Conservation (phyloP, 164 flowering plant species). For the Tinospora cordifolia region DNA sequence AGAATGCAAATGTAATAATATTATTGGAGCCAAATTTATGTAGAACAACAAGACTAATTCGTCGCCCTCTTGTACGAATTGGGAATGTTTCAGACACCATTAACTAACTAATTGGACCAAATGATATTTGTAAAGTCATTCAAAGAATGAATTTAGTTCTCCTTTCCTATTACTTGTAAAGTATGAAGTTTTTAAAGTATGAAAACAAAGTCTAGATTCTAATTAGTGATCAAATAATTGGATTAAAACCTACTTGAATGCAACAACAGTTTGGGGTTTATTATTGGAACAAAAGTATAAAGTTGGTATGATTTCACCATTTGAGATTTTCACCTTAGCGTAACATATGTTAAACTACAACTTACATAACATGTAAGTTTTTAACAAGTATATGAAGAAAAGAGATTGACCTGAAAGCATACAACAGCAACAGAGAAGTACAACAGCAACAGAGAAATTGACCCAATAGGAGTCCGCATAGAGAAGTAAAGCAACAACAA, state of each 20-base stretch:
- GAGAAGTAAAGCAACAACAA: too few species aligned
- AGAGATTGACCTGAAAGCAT: slow-evolving; percentile 61
- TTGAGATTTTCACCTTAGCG: background rate
- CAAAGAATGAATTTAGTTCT: background rate
- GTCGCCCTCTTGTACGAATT: slow-evolving; percentile 80
- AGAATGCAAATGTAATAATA: slow-evolving; percentile 83
- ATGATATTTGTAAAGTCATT: slow-evolving; percentile 57
- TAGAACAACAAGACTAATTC: slow-evolving; percentile 93
- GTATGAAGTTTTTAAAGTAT: too few species aligned
- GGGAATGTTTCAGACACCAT: slow-evolving; percentile 98
- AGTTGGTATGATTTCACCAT: too few species aligned
- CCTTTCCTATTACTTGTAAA: too few species aligned
- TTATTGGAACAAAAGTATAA: too few species aligned
- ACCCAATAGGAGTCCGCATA: too few species aligned
- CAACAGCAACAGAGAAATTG: slow-evolving; percentile 70
- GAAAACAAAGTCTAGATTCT: too few species aligned
- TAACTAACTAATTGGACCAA: slow-evolving; percentile 94
- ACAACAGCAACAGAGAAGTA: slow-evolving; percentile 90
- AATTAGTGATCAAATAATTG: too few species aligned
- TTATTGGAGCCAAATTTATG: slow-evolving; percentile 92
- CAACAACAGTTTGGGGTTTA: too few species aligned
- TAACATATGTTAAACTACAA: background rate
- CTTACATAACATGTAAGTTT: background rate
- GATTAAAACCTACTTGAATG: too few species aligned
- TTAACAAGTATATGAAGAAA: background rate